Base-by-base conservation (phyloP, 1,139 yeast species). In the Protomyces pachydermus region DNA sequence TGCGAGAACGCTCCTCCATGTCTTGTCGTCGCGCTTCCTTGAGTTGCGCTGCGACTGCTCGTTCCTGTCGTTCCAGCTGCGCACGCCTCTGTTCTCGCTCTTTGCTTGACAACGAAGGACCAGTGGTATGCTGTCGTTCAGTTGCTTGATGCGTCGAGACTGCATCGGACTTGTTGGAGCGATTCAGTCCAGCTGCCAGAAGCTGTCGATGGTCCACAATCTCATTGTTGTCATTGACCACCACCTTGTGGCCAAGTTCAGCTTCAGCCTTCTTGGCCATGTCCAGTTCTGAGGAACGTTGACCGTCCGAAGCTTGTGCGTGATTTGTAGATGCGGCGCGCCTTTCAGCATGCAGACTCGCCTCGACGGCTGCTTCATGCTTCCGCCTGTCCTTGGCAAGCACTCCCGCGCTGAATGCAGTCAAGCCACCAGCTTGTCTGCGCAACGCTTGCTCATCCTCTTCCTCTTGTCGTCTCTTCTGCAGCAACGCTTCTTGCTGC, bases 21-120 rank as follows among this genome's bases (percentile, higher is more conserved):
- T 78, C 71, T 77, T 77, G 54, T 78, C 75, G 71, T 77, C 80
- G 71, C 77, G 79, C 73, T 76, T 79, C 52, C 77, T 81, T 70
- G 79, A 78, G 34, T 80, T 75, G 45, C 81, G 80, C 66, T 77
- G 81, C 68, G 77, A 74, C 72, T 77, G 82, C 60, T 79, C 82
- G 72, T 80, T 82, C 74, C 79, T 81, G 74, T 28, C 63, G 54
- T 8, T 12, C 58, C 16, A 65, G 53, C 60, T 54, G 56, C 38
- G 60, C 60, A 14, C 55, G 42, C 18, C 65, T 35, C 12, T 54
- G 64, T 25, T 46, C 64, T 8, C 56, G 57, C 34, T 35, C 45
- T 12, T 50, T 35, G 20, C 37, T n/a, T 28, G 18, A 34, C 4
- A 23, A 16, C 9, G 28, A 28, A 34, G 54, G 18, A 1, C 18